These are phyloP conservation scores for Trametes gibbosa DNA, from an alignment of 768 basidiomycete species.

Conservation along the genomic window DNA sequence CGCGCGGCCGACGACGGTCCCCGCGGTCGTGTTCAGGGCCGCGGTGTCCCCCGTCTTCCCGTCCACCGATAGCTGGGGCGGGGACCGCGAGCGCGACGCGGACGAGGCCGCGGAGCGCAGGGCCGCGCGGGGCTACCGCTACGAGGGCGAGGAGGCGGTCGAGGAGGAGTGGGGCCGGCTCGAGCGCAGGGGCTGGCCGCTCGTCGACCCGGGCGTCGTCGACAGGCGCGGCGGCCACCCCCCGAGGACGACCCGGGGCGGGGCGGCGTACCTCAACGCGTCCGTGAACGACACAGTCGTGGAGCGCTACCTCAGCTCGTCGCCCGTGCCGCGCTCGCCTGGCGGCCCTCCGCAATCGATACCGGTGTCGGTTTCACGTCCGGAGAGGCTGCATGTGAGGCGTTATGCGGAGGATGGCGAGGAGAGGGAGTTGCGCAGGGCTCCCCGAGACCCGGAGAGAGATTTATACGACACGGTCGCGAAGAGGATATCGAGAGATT, in stretches of 20 bases:
- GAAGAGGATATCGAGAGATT: conserved; percentile 1
- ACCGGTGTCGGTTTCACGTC: conserved; percentile 2
- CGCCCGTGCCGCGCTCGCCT: conserved; percentile 24
- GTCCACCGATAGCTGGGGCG: neutral
- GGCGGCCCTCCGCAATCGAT: neutral
- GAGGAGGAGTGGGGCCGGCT: neutral
- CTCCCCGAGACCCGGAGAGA: neutral
- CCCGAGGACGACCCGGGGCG: neutral
- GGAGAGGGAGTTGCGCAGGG: conserved; percentile 6
- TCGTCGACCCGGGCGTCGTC: conserved; percentile 3
- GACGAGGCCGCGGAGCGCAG: neutral
- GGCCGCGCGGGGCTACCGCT: neutral
- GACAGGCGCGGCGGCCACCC: too few species aligned
- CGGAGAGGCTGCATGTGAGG: conserved; percentile 22
- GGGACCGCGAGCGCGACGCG: neutral
- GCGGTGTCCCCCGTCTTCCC: conserved; percentile 1
- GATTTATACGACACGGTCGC: conserved; percentile 14
- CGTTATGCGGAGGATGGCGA: conserved; percentile 6
- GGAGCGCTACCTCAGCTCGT: conserved; percentile 23
- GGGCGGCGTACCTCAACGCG: conserved; percentile 11
- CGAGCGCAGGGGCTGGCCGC: neutral
- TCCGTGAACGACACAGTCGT: conserved; percentile 22
- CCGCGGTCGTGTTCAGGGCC: conserved; percentile 17
- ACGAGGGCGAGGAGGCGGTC: neutral
- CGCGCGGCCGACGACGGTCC: neutral